Conservation (phyloP, 306 rosid species). For the Casuarina cunninghamiana region DNA sequence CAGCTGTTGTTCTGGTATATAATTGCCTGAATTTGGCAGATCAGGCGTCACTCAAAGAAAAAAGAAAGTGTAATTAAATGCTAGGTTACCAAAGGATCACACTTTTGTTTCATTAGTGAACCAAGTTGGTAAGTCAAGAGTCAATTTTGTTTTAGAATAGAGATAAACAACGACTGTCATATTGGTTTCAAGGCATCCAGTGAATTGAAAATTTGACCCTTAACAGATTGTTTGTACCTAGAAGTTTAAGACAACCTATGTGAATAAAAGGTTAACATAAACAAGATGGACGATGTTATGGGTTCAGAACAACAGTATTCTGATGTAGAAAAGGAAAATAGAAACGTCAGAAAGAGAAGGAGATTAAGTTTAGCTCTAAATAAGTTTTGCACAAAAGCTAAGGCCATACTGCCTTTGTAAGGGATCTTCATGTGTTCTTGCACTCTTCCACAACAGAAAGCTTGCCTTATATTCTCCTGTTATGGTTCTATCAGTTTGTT, state of each 20-base stretch:
- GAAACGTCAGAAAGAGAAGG: neutral
- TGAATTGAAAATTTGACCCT: neutral
- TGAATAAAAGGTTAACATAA: neutral
- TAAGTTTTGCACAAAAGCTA: neutral
- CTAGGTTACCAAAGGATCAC: neutral
- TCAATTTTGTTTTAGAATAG: neutral
- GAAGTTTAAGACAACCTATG: neutral
- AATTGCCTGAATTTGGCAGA: neutral
- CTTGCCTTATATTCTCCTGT: neutral
- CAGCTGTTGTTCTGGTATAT: neutral
- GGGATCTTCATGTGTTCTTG: neutral
- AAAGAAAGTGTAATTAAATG: neutral
- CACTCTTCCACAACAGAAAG: neutral
- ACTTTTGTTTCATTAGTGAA: neutral
- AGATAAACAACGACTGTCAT: neutral
- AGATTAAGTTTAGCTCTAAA: neutral
- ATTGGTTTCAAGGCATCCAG: neutral
- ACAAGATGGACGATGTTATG: neutral
- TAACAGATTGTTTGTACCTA: neutral
- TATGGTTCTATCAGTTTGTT: neutral
- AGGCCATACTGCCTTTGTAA: neutral
- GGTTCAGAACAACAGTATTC: neutral
- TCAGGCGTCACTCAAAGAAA: neutral
- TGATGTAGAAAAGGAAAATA: neutral
- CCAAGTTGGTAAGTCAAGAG: neutral